Conservation (phyloP, 805 yeast species). For the Barnettozyma sucrosica region DNA sequence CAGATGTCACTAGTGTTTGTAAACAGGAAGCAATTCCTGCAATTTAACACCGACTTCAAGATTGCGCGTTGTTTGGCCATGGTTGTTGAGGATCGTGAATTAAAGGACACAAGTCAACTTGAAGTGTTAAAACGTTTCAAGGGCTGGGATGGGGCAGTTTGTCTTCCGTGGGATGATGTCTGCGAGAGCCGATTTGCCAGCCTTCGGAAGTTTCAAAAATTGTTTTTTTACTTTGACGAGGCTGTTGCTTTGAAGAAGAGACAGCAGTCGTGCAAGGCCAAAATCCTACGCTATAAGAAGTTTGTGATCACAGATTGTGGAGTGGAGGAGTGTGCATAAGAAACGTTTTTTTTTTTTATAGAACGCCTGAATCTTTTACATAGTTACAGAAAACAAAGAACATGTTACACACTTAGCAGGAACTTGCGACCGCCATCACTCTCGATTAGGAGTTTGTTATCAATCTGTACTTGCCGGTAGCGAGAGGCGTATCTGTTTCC, state of each 20-base stretch:
- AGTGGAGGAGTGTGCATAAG: slow-evolving; percentile 5
- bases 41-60: slow-evolving; percentile 6
- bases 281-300: slow-evolving; percentile 4
- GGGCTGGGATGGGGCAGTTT: slow-evolving; percentile 8
- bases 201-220: slow-evolving; percentile 4
- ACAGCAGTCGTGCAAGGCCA: slow-evolving; percentile 1
- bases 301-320: slow-evolving; percentile 8
- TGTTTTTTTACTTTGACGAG: slow-evolving; percentile 9
- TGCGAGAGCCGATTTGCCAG: slow-evolving; percentile 5
- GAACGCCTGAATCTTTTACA: no score
- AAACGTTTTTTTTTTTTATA: no score
- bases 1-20: slow-evolving; percentile 7
- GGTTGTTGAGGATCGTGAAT: slow-evolving; percentile 6
- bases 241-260: slow-evolving; percentile 3
- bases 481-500: no score
- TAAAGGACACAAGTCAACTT: neutral
- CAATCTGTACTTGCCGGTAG: no score
- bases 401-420: no score
- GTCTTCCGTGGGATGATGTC: slow-evolving; percentile 8
- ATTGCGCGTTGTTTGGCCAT: slow-evolving; percentile 7
- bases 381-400: no score
- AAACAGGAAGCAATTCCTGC: neutral
- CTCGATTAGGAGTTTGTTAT: no score
- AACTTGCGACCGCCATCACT: no score
- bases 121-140: slow-evolving; percentile 6